These are phyloP conservation scores for Colletotrichum tamarilloi DNA, from an alignment of 2,329 filamentous ascomycete genomes.

Conservation along the genomic window DNA sequence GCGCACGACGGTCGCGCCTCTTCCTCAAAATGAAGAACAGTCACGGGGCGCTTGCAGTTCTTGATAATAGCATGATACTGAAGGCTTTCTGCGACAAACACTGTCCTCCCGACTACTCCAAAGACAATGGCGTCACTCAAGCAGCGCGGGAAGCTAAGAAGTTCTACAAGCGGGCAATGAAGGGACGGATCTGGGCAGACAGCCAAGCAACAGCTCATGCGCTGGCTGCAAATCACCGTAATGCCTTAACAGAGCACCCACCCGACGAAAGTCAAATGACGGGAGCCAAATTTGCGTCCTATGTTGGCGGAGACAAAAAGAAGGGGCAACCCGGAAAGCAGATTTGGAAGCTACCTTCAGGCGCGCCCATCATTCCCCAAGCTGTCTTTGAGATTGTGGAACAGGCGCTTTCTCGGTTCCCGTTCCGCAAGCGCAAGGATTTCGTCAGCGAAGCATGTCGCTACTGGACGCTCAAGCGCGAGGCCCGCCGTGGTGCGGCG, in stretches of 20 bases:
- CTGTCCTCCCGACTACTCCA: conserved; percentile 87
- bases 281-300: conserved; percentile 82
- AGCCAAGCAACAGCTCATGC: conserved; percentile 86
- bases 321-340: conserved; percentile 75
- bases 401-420: conserved; percentile 83
- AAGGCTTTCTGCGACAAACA: conserved; percentile 98
- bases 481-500: conserved; percentile 90
- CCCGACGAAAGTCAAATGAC: conserved; percentile 86
- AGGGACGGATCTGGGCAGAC: conserved; percentile 90
- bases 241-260: conserved; percentile 74
- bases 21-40: conserved; percentile 98
- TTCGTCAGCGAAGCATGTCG: conserved; percentile 93
- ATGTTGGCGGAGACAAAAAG: conserved; percentile 77
- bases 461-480: conserved; percentile 97
- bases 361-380: conserved; percentile 92
- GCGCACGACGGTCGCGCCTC: conserved; percentile 85
- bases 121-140: conserved; percentile 84
- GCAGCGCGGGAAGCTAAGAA: conserved; percentile 86
- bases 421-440: conserved; percentile 85
- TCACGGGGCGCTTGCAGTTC: conserved; percentile 80
- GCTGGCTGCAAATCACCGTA: conserved; percentile 77
- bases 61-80: conserved; percentile 82
- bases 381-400: conserved; percentile 89
- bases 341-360: conserved; percentile 92
- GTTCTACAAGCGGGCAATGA: conserved; percentile 92